Evolutionary conservation across 2,329 filamentous ascomycete genomes (phyloP), one percentile per base, ranked within the genome.

Genomic region (Microcera coccophila): DNA sequence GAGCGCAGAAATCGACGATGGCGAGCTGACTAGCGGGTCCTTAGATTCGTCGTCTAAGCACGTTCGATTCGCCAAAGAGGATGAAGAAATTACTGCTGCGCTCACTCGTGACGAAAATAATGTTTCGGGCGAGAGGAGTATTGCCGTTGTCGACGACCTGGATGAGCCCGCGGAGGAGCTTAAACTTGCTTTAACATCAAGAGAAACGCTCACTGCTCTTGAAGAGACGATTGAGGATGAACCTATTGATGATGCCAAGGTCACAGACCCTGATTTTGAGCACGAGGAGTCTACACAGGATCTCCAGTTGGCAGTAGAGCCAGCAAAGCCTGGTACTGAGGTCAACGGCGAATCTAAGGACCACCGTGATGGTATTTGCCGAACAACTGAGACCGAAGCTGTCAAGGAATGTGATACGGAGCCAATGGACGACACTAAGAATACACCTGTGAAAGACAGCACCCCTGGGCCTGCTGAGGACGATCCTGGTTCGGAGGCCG

Each of bases 141-240:
- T 32, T n/a, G 35, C 35, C 28, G 17, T 28, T 8, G 32, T 24
- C n/a, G 42, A 31, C 4, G 15, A 29, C 19, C 14, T n/a, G 35
- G 31, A 16, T 19, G 29, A 41, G 14, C 22, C 20, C 31, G n/a
- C 18, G 15, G 22, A 41, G 14, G 20, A 34, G 36, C 19, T 36
- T 45, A 17, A 46, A 21, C 9, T 45, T 4, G 34, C 36, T n/a
- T n/a, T 12, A 31, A 38, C 31, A 12, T 15, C 36, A 36, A 22
- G 39, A 41, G 19, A 47, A 28, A 8, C 45, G 3, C 34, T 34
- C 16, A 38, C 50, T 26, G 12, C 22, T 36, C 28, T 22, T 36
- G 47, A 38, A 22, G 38, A 17, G 11, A 32, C 9, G 29, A n/a
- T n/a, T 26, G 22, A 26, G 12, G 22, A 26, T 26, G 22, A 26